phyloP scores from a whole-genome alignment of 495 filamentous ascomycete species.

The Lophiotrema nucula region DNA sequence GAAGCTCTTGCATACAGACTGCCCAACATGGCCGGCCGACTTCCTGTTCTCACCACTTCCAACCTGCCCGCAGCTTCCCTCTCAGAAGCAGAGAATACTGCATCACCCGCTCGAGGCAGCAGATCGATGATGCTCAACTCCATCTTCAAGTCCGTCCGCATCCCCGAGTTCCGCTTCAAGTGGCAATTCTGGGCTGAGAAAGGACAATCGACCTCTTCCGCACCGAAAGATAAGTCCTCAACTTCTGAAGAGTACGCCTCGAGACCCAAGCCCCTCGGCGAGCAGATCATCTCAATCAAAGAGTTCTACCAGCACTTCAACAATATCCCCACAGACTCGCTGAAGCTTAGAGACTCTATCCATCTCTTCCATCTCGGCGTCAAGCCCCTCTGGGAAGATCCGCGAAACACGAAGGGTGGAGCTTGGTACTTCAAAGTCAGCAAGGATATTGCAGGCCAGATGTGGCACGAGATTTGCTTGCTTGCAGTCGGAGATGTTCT shows the following conservation, averaged over 20 bases:
- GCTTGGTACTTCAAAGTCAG: slow-evolving; percentile 85
- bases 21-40: slow-evolving; percentile 23
- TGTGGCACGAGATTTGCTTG: slow-evolving; percentile 77
- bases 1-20: background rate
- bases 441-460: slow-evolving; percentile 66
- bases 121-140: slow-evolving; percentile 37
- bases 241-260: slow-evolving; percentile 15
- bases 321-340: slow-evolving; percentile 73
- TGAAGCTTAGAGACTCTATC: slow-evolving; percentile 77
- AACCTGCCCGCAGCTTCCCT: slow-evolving; percentile 29
- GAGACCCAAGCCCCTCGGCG: slow-evolving; percentile 65
- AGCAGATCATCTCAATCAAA: slow-evolving; percentile 68
- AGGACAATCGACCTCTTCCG: slow-evolving; percentile 30
- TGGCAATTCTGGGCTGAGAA: slow-evolving; percentile 63
- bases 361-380: slow-evolving; percentile 88
- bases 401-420: slow-evolving; percentile 75
- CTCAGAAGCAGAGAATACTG: slow-evolving; percentile 30
- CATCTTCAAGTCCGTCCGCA: slow-evolving; percentile 51
- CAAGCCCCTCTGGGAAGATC: slow-evolving; percentile 87
- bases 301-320: slow-evolving; percentile 90
- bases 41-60: slow-evolving; percentile 27
- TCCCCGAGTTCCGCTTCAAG: slow-evolving; percentile 52
- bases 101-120: slow-evolving; percentile 42
- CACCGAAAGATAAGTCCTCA: slow-evolving; percentile 6
- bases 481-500: slow-evolving; percentile 83